Evolutionary conservation across 2,329 filamentous ascomycete genomes (phyloP).

Genomic region (Ophiostoma populinum): DNA sequence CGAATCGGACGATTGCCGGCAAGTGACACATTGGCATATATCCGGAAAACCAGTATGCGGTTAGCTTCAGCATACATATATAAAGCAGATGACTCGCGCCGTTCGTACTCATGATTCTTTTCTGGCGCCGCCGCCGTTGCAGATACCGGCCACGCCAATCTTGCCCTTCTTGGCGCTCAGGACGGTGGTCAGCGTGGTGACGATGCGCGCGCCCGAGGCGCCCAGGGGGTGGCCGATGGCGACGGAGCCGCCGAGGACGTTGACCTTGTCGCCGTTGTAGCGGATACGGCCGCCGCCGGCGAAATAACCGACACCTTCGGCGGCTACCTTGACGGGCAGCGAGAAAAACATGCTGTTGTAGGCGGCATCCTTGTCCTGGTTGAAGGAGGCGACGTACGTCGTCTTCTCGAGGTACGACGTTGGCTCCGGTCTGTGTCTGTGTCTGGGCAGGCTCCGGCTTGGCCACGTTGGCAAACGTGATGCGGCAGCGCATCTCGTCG

Average conservation of each 20-base stretch:
- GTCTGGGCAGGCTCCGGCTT: too few relatives aligned
- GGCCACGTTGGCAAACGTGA: slow-evolving; percentile 84
- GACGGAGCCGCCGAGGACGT: slow-evolving; percentile 86
- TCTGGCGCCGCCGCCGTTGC: slow-evolving; percentile 95
- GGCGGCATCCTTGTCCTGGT: slow-evolving; percentile 16
- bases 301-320: slow-evolving; percentile 16
- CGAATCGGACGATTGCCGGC: too few relatives aligned
- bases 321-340: slow-evolving; percentile 11
- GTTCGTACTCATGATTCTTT: too few relatives aligned
- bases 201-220: slow-evolving; percentile 82
- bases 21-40: too few relatives aligned
- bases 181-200: slow-evolving; percentile 76
- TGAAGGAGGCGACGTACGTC: slow-evolving; percentile 21
- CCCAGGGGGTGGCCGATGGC: slow-evolving; percentile 92
- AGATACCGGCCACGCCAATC: slow-evolving; percentile 87
- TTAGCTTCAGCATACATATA: too few relatives aligned
- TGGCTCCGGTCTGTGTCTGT: too few relatives aligned
- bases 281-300: slow-evolving; percentile 16
- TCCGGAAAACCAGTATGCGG: too few relatives aligned
- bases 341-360: slow-evolving; percentile 24
- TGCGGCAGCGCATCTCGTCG: slow-evolving; percentile 86
- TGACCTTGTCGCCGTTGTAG: slow-evolving; percentile 61
- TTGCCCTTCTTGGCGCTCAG: slow-evolving; percentile 82
- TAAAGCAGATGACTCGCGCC: too few relatives aligned
- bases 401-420: slow-evolving; percentile 26